Evolutionary conservation across 2,329 filamentous ascomycete species (phyloP), one percentile per base, ranked within the genome.

Genomic region (Colletotrichum sp.): DNA sequence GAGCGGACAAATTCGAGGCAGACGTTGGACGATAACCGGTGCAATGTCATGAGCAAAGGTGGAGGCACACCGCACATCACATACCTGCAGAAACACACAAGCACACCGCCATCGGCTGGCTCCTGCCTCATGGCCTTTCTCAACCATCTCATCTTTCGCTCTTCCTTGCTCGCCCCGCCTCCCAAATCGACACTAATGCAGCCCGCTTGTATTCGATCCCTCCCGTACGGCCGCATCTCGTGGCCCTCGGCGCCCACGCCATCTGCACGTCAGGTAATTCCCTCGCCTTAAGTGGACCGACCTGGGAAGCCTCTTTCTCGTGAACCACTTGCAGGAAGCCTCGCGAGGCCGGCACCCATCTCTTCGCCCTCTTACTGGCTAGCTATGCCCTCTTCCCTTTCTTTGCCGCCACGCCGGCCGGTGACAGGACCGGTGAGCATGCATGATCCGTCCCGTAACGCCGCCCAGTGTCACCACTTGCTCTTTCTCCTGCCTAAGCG

Each of bases 141-240:
- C 38, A 13, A 52, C 18, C 30, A 32, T 43, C 38, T 61, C 38
- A 43, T 16, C 61, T 52, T 43, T 61, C 32, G 26, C 26, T 26
- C 12, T 34, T 28, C 18, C 70, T 21, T 32, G 21, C 65, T 58
- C 65, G 48, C 58, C 65, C 70, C 34, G 58, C 70, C 56, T 24
- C 66, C 38, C 21, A 32, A 67, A 75, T 73, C 70, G 64, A 65
- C 58, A 73, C 73, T 76, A 76, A 76, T 73, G 73, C 73, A 18
- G 70, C 48, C 48, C 58, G 58, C 70, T 24, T 69, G 70, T 64
- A 72, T 36, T 30, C 56, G 34, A 65, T 66, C 34, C 28, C 58
- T 62, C 48, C 65, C 73, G 62, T 76, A 76, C 73, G 73, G 73
- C 73, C 73, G 73, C 73, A 76, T 73, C 43, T 32, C 24, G 34